phyloP scores from a whole-genome alignment of 2,329 filamentous ascomycete species.

The Bipolaris victoriae region DNA sequence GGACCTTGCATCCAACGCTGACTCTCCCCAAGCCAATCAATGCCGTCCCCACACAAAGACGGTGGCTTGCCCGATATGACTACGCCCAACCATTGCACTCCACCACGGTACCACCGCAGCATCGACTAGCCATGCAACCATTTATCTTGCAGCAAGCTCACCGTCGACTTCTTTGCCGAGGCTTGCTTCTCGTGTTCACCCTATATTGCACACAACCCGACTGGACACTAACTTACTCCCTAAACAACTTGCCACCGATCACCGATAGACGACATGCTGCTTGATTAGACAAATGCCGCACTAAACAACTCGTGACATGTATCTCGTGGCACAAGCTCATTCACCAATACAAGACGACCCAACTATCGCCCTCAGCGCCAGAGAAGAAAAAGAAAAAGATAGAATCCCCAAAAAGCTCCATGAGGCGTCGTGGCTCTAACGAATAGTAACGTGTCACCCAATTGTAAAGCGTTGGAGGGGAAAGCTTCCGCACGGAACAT shows the following conservation, averaged over 20 bases:
- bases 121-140: background rate
- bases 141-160: background rate
- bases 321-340: background rate
- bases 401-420: background rate
- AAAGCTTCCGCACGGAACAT: no score
- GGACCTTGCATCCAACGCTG: slow-evolving; percentile 3
- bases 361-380: background rate
- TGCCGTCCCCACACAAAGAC: background rate
- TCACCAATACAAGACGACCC: no score
- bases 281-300: slow-evolving; percentile 1
- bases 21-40: background rate
- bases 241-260: slow-evolving; percentile 8
- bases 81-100: background rate
- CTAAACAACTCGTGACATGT: background rate
- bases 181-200: background rate
- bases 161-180: background rate
- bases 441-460: no score
- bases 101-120: slow-evolving; percentile 4
- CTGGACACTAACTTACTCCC: slow-evolving; percentile 1
- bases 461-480: no score
- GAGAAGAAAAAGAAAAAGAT: background rate
- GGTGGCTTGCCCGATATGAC: slow-evolving; percentile 7
- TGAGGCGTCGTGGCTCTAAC: no score
- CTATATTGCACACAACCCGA: background rate
- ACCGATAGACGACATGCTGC: slow-evolving; percentile 6